phyloP scores from a whole-genome alignment of 192 early-diverging fungal species.

The Piromyces sp. region DNA sequence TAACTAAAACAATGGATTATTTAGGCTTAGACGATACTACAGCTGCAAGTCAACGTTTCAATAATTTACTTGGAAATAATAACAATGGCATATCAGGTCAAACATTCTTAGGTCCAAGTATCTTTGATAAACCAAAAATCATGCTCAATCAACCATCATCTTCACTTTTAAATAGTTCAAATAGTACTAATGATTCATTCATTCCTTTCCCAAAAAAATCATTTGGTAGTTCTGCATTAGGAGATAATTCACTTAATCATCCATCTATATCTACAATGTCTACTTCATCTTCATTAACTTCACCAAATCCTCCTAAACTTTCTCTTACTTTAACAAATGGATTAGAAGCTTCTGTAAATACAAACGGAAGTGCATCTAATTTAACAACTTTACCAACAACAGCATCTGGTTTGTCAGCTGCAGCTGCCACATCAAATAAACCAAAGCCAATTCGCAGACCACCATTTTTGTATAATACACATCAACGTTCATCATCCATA shows the following conservation, averaged over 20 bases:
- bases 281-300: background rate
- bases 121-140: conserved; percentile 3
- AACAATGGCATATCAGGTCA: conserved; percentile 4
- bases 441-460: background rate
- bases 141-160: background rate
- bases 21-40: conserved; percentile 46
- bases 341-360: background rate
- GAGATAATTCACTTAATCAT: background rate
- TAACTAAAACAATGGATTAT: conserved; percentile 47
- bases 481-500: background rate
- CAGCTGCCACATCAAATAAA: background rate
- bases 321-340: background rate
- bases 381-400: background rate
- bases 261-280: background rate
- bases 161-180: background rate
- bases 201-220: background rate
- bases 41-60: conserved; percentile 1
- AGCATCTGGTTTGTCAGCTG: background rate
- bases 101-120: conserved; percentile 5
- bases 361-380: background rate
- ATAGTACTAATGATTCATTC: background rate
- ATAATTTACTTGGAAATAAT: background rate
- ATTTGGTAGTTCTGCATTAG: background rate
- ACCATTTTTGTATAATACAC: background rate
- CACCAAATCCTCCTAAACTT: background rate